Conservation (phyloP, 257 asterid genomes). For the Osmanthus fragrans region DNA sequence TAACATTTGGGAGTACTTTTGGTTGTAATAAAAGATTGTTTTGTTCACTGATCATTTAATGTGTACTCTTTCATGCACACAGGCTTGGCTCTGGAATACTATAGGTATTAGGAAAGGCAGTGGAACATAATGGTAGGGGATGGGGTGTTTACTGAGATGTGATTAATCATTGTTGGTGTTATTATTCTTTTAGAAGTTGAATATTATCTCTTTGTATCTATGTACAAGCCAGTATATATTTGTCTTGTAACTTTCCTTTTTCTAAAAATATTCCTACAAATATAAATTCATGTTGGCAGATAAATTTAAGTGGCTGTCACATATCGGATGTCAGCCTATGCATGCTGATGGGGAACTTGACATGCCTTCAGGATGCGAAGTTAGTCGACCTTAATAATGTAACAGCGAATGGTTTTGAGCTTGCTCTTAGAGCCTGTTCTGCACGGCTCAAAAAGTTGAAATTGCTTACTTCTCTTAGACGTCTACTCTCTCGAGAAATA, state of each 20-base stretch:
- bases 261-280: not conserved
- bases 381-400: conserved; percentile 51
- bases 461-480: conserved; percentile 44
- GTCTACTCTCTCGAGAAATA: conserved; percentile 45
- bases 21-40: not conserved
- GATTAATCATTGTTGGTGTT: not conserved
- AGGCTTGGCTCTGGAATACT: not conserved
- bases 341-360: conserved; percentile 70
- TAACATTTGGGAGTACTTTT: not conserved
- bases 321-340: conserved; percentile 66
- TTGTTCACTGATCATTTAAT: not conserved
- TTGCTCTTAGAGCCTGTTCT: conserved; percentile 58
- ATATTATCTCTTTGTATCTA: not conserved
- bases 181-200: not conserved
- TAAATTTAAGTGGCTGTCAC: conserved; percentile 51
- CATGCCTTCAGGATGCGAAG: conserved; percentile 65
- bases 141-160: not conserved
- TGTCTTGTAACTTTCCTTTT: not conserved
- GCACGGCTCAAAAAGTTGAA: conserved; percentile 62
- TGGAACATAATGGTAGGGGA: not conserved
- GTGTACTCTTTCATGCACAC: not conserved
- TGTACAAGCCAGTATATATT: not conserved
- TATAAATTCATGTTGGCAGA: conserved; percentile 35
- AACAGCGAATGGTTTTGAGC: conserved; percentile 57
- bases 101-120: not conserved